Evolutionary conservation across 345 rosid genomes (phyloP).

Genomic region (Erysimum cheiranthoides): DNA sequence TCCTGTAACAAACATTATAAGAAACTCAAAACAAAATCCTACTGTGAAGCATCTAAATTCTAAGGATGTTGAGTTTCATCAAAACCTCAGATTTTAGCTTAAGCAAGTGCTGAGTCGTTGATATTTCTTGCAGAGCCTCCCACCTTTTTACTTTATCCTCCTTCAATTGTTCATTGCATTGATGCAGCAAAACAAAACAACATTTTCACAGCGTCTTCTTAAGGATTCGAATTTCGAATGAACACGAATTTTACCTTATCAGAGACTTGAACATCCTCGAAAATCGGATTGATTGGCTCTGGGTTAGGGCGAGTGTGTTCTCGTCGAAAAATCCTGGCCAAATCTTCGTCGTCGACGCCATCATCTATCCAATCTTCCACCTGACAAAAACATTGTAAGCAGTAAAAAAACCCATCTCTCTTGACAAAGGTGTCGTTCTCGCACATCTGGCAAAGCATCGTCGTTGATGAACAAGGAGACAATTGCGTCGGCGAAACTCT

Average conservation of each 20-base stretch:
- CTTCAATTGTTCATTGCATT: slow-evolving; percentile 55
- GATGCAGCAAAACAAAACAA: slow-evolving; percentile 43
- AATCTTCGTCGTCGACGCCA: no score
- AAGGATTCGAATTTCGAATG: background rate
- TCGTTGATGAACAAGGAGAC: no score
- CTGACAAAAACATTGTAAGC: no score
- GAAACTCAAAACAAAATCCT: slow-evolving; percentile 12
- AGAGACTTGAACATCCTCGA: slow-evolving; percentile 56
- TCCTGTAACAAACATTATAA: slow-evolving; percentile 55
- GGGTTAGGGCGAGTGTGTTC: no score
- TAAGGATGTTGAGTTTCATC: background rate
- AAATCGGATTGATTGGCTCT: no score
- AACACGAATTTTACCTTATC: slow-evolving; percentile 58
- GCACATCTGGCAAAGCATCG: no score
- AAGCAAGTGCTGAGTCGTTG: slow-evolving; percentile 55
- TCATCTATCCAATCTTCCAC: no score
- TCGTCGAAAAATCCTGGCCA: no score
- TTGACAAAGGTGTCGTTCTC: no score
- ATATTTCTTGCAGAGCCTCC: slow-evolving; percentile 64
- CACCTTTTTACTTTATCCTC: slow-evolving; percentile 59
- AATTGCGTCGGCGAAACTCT: no score
- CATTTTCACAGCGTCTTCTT: background rate
- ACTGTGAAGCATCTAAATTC: slow-evolving; percentile 1
- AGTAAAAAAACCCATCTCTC: no score
- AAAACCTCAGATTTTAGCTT: slow-evolving; percentile 67